Percentiles rank a stretch among this genome's conserved stretches.
Evolutionary conservation across 768 basidiomycete species (phyloP).

Genomic region (Mrakia gelida): DNA sequence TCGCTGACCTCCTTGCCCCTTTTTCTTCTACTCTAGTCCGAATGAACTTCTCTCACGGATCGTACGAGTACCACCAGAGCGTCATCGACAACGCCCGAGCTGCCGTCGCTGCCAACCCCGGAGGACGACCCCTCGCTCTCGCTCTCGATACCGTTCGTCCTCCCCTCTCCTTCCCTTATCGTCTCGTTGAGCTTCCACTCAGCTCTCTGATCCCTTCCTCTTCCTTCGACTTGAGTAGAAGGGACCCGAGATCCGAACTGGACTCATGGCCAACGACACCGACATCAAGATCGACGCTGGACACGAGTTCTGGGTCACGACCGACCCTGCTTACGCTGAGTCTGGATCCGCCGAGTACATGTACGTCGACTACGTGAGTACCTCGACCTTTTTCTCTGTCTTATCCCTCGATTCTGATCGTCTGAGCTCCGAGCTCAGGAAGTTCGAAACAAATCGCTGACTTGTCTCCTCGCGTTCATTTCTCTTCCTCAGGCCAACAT

Average conservation of each 20-base stretch:
- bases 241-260: constrained; percentile 99
- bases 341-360: constrained; percentile 75
- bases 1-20: not conserved
- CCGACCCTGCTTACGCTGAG: constrained; percentile 74
- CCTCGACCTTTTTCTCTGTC: not conserved
- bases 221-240: constrained; percentile 48
- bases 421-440: not conserved
- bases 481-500: constrained; percentile 66
- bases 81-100: constrained; percentile 96
- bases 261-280: constrained; percentile 74
- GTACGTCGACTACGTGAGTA: constrained; percentile 87
- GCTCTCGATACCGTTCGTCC: constrained; percentile 72
- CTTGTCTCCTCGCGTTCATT: not conserved
- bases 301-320: constrained; percentile 87
- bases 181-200: not conserved
- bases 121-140: constrained; percentile 89
- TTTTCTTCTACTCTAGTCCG: constrained; percentile 59
- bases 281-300: constrained; percentile 87
- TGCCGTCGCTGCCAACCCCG: constrained; percentile 67
- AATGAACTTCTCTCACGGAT: constrained; percentile 99
- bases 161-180: not conserved
- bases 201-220: not conserved
- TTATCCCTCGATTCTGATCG: not conserved
- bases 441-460: not conserved
- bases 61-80: constrained; percentile 96